phyloP scores from a whole-genome alignment of 2,329 filamentous ascomycete genomes.

The Fusarium globosum region DNA sequence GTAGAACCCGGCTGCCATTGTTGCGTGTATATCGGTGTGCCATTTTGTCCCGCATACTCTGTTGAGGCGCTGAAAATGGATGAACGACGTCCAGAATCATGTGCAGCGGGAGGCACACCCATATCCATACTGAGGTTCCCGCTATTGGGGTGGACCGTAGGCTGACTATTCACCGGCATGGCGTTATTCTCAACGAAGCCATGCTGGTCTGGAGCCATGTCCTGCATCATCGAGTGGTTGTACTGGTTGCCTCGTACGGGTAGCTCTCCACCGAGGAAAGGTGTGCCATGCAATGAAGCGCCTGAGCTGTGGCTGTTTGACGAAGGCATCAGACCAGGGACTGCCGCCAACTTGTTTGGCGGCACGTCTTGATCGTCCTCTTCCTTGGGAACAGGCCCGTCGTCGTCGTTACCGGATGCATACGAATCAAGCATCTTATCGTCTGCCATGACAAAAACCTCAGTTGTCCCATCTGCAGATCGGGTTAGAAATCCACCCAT shows the following conservation, averaged over 20 bases:
- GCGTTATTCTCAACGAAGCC: slow-evolving; percentile 53
- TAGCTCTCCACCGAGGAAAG: slow-evolving; percentile 56
- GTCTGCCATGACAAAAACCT: slow-evolving; percentile 63
- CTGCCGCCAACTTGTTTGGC: slow-evolving; percentile 49
- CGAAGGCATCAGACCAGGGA: slow-evolving; percentile 51
- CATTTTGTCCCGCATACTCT: slow-evolving; percentile 57
- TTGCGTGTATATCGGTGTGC: slow-evolving; percentile 55
- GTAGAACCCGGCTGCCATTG: slow-evolving; percentile 59
- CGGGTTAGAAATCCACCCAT: slow-evolving; percentile 10
- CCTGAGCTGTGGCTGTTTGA: slow-evolving; percentile 53
- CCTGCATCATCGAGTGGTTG: slow-evolving; percentile 55
- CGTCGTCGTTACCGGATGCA: slow-evolving; percentile 60
- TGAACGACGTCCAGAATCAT: slow-evolving; percentile 59
- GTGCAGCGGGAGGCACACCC: slow-evolving; percentile 54
- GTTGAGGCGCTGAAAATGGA: slow-evolving; percentile 53
- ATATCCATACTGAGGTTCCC: slow-evolving; percentile 58
- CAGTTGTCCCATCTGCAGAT: slow-evolving; percentile 57
- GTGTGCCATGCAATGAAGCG: slow-evolving; percentile 46
- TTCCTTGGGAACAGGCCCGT: slow-evolving; percentile 54
- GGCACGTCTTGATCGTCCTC: slow-evolving; percentile 56
- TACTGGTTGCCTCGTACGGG: slow-evolving; percentile 57
- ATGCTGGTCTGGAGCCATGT: slow-evolving; percentile 55
- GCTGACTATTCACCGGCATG: slow-evolving; percentile 50
- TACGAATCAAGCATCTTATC: slow-evolving; percentile 62
- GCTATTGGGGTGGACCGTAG: slow-evolving; percentile 49